Conservation (phyloP, 495 filamentous ascomycete species). For the Monascus purpureus region DNA sequence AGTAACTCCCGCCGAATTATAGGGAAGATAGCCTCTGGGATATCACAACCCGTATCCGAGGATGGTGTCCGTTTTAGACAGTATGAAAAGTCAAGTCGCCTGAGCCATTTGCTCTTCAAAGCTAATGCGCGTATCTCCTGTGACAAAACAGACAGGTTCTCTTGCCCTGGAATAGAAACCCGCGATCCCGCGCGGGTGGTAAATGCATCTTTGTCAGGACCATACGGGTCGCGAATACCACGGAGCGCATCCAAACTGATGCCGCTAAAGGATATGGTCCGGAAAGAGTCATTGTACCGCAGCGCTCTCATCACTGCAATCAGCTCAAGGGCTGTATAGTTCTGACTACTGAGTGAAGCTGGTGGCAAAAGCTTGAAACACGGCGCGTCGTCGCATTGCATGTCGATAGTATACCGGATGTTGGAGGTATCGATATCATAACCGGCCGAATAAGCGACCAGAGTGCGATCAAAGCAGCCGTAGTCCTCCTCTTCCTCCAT, state of each 20-base stretch:
- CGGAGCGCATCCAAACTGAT: constrained; percentile 58
- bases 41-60: constrained; percentile 54
- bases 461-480: constrained; percentile 64
- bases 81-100: constrained; percentile 50
- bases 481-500: constrained; percentile 57
- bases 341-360: constrained; percentile 33
- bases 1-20: constrained; percentile 50
- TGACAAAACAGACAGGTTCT: constrained; percentile 46
- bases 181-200: constrained; percentile 41
- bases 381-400: constrained; percentile 64
- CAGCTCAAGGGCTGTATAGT: constrained; percentile 62
- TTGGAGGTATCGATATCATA: constrained; percentile 60
- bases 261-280: constrained; percentile 67
- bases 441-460: constrained; percentile 74
- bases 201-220: constrained; percentile 47
- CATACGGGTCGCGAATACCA: constrained; percentile 43
- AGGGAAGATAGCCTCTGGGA: constrained; percentile 67
- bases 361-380: constrained; percentile 70
- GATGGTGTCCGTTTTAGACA: constrained; percentile 38
- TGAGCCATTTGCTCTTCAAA: constrained; percentile 47
- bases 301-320: constrained; percentile 77
- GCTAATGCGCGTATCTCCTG: constrained; percentile 64
- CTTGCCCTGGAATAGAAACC: constrained; percentile 44
- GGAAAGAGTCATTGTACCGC: constrained; percentile 85
- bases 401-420: constrained; percentile 63